phyloP scores from a whole-genome alignment of 2,329 filamentous ascomycete genomes.

The Albifimbria verrucaria region DNA sequence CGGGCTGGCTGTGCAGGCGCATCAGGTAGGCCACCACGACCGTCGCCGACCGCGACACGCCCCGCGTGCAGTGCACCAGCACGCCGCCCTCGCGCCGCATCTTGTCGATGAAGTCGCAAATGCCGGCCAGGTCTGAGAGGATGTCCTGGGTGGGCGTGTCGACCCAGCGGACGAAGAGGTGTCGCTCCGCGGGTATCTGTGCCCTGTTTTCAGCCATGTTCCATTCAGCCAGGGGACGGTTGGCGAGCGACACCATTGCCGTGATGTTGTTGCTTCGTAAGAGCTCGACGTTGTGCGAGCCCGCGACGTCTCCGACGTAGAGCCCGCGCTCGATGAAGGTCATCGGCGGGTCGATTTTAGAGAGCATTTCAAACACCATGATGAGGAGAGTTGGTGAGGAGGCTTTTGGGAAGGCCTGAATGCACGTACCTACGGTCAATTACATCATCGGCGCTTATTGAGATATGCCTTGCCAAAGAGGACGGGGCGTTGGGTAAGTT shows the following conservation, averaged over 20 bases:
- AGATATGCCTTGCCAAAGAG: too few relatives aligned
- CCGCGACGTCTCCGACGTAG: constrained; percentile 19
- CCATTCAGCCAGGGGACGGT: constrained; percentile 15
- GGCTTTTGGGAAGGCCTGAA: too few relatives aligned
- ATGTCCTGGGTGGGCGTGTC: constrained; percentile 21
- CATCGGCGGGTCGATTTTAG: constrained; percentile 7
- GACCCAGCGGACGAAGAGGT: constrained; percentile 19
- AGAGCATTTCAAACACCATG: neutral
- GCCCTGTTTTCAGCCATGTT: constrained; percentile 13
- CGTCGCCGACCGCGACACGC: constrained; percentile 28
- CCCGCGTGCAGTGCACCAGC: constrained; percentile 30
- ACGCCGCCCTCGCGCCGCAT: constrained; percentile 12
- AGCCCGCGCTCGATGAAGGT: constrained; percentile 16
- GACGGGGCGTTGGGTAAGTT: too few relatives aligned
- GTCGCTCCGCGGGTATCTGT: constrained; percentile 16
- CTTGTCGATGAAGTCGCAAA: constrained; percentile 23
- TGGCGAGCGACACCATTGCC: constrained; percentile 19
- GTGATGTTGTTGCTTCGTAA: constrained; percentile 18
- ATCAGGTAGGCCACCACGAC: constrained; percentile 29
- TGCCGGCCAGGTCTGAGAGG: constrained; percentile 14
- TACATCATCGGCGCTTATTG: too few relatives aligned
- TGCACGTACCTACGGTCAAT: too few relatives aligned
- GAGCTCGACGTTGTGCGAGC: constrained; percentile 16
- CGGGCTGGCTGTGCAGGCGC: constrained; percentile 16
- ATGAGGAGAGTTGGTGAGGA: too few relatives aligned